Conservation (phyloP, 2,329 filamentous ascomycete genomes). For the Aureobasidium sp. region DNA sequence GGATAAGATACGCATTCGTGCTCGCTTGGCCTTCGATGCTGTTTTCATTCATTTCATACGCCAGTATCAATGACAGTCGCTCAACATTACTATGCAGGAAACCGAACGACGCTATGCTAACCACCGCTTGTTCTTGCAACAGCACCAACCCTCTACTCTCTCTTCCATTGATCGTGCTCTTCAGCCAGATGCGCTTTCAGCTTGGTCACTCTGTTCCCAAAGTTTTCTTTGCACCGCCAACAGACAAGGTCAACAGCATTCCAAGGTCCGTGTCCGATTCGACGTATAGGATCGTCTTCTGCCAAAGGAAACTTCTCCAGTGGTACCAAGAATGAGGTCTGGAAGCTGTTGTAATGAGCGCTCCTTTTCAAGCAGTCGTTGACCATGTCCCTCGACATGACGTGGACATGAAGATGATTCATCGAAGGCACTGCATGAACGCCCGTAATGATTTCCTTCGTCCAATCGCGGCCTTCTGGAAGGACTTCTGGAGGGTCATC, state of each 20-base stretch:
- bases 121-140: not conserved
- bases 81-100: not conserved
- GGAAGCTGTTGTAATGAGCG: slow-evolving; percentile 91
- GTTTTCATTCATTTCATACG: not conserved
- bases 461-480: slow-evolving; percentile 73
- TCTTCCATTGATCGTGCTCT: slow-evolving; percentile 73
- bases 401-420: slow-evolving; percentile 85
- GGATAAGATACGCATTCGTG: not conserved
- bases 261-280: slow-evolving; percentile 52
- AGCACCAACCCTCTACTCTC: slow-evolving; percentile 36
- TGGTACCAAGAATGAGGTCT: slow-evolving; percentile 73
- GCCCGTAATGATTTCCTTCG: slow-evolving; percentile 64
- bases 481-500: slow-evolving; percentile 38
- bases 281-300: slow-evolving; percentile 55
- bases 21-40: not conserved
- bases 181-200: slow-evolving; percentile 68
- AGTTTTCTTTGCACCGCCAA: slow-evolving; percentile 74
- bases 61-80: not conserved
- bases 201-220: slow-evolving; percentile 64
- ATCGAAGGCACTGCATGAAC: slow-evolving; percentile 86
- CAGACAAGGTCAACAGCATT: slow-evolving; percentile 63
- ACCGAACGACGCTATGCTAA: not conserved
- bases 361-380: slow-evolving; percentile 66
- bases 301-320: slow-evolving; percentile 73
- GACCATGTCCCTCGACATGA: slow-evolving; percentile 72